Base-by-base conservation (phyloP, 2,329 filamentous ascomycete species). In the Penicillium nordicum region DNA sequence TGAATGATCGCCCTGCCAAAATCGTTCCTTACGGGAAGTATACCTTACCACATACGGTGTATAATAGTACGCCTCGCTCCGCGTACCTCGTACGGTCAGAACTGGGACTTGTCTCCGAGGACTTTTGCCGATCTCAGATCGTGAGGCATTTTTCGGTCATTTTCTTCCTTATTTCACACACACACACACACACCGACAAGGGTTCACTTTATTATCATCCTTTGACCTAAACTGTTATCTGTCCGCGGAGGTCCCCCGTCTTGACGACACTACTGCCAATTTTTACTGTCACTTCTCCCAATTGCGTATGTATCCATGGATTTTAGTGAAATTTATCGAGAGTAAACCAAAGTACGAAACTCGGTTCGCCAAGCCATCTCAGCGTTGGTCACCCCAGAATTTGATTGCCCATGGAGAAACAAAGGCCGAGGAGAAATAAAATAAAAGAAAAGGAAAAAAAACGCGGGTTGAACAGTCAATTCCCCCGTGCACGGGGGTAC, bases 141-240 rank as follows among this genome's bases (percentile, higher is more conserved):
- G 66, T 71, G 69, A 71, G 69, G 69, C 68, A 70, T 71, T 71
- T 71, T 71, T 69, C 61, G 58, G 46, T 43, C 12, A 1, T 5
- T 37, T 25, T 37, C 38, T 55, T 44, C 45, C 30, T 44, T 18
- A 37, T 43, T 50, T 46, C 9, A 30, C 23, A 2, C 8, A 30
- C 8, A 30, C 18, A 18, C 23, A 2, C 8, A 30, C 30, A 53
- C 43, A 53, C 50, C 50, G 43, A 53, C 51, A 52, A 53, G 54
- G 47, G 30, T 59, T 61, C 56, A 55, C 34, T 8, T 43, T 29
- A 43, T 27, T 11, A 18, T 42, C 14, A 27, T 27, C 14, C 8
- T 16, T 25, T 42, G 4, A 8, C 2, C 40, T 42, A 34, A 29
- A 29, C 41, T 44, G 34, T 43, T 47, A 47, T 36, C 25, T 27